Evolutionary conservation across 163 green algal species (phyloP).

Genomic region (Chlorella variabilis): DNA sequence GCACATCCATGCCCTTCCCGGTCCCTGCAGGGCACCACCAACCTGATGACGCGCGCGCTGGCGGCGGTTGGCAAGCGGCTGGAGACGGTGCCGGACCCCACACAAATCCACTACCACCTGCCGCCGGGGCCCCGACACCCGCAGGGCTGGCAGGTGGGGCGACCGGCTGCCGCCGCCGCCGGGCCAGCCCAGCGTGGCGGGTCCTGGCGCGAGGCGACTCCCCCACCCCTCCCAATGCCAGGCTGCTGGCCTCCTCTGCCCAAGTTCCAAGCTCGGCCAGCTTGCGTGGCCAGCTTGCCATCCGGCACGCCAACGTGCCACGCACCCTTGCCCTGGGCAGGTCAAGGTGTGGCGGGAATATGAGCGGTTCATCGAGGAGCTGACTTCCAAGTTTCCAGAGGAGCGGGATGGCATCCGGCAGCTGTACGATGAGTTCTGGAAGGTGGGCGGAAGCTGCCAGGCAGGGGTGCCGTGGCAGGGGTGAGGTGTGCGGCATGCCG

Average conservation of each 20-base stretch:
- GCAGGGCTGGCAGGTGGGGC: no score
- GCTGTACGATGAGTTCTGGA: conserved; percentile 96
- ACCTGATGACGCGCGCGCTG: conserved; percentile 93
- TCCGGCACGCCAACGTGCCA: no score
- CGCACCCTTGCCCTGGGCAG: conserved; percentile 40
- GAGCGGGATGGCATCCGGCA: conserved; percentile 85
- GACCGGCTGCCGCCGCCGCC: no score
- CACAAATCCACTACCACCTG: conserved; percentile 88
- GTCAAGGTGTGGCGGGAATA: conserved; percentile 90
- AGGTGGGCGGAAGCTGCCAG: conserved; percentile 57
- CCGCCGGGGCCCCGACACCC: conserved; percentile 61
- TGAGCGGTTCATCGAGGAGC: conserved; percentile 89
- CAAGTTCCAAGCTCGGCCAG: no score
- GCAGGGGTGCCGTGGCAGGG: background rate
- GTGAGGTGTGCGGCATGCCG: no score
- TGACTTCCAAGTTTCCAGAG: conserved; percentile 83
- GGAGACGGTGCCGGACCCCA: conserved; percentile 90
- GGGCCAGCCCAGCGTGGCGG: no score
- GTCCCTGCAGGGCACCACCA: conserved; percentile 91
- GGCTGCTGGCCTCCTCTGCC: no score
- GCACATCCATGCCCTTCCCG: no score
- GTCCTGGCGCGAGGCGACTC: no score
- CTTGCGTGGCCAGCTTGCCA: no score
- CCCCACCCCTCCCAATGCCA: no score
- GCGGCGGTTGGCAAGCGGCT: conserved; percentile 82